A percentile compares a stretch with the other conserved stretches of the same genome.
Conservation (phyloP, 2,329 filamentous ascomycete species). For the Parastagonospora nodorum region DNA sequence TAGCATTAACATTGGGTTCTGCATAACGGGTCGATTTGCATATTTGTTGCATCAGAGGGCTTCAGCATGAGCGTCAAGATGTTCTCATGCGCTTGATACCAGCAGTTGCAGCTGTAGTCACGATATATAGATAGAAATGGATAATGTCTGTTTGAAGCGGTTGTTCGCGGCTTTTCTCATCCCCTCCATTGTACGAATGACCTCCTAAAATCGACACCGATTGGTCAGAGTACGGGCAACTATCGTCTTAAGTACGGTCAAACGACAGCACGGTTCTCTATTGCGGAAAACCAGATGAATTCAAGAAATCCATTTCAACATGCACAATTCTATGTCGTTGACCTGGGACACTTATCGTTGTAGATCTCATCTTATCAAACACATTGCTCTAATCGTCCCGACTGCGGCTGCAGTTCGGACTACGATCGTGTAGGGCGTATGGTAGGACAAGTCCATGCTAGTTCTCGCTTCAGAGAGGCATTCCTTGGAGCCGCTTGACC, state of each 20-base stretch:
- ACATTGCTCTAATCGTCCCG: neutral
- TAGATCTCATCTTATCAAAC: neutral
- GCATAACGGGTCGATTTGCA: slow-evolving; percentile 23
- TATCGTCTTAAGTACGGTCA: slow-evolving; percentile 26
- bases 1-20: slow-evolving; percentile 18
- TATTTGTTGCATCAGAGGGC: slow-evolving; percentile 25
- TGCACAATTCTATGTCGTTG: too few relatives aligned
- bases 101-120: slow-evolving; percentile 2
- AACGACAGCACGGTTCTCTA: slow-evolving; percentile 6
- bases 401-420: neutral
- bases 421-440: too few relatives aligned
- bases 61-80: slow-evolving; percentile 18
- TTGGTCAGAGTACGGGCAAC: slow-evolving; percentile 19
- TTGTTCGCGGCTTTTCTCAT: slow-evolving; percentile 31
- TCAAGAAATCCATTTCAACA: neutral
- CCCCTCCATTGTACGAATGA: slow-evolving; percentile 6
- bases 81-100: slow-evolving; percentile 17
- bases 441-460: neutral
- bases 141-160: slow-evolving; percentile 26
- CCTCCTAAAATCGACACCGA: slow-evolving; percentile 18
- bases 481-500: slow-evolving; percentile 26
- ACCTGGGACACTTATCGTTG: too few relatives aligned
- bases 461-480: slow-evolving; percentile 11
- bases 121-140: slow-evolving; percentile 5
- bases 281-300: neutral